Percentiles rank a stretch among this genome's conserved stretches.
Conservation (phyloP, 2,329 filamentous ascomycete genomes). For the Verticillium longisporum region DNA sequence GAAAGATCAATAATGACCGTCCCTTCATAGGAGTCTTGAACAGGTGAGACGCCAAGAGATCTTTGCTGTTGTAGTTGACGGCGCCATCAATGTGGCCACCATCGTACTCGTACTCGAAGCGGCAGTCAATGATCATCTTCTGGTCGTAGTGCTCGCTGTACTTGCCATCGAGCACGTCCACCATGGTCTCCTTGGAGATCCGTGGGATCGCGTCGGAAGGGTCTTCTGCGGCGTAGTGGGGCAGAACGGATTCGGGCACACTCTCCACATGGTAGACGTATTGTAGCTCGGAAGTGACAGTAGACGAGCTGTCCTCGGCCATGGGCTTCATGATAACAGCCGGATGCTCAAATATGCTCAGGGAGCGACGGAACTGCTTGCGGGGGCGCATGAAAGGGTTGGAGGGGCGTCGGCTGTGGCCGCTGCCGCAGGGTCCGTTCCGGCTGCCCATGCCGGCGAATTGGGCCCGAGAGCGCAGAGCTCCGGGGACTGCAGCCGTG, state of each 20-base stretch:
- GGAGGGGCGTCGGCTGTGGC: slow-evolving; percentile 64
- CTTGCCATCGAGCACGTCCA: slow-evolving; percentile 82
- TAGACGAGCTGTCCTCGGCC: slow-evolving; percentile 46
- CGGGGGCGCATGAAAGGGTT: slow-evolving; percentile 69
- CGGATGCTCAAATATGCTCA: slow-evolving; percentile 97
- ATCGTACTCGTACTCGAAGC: slow-evolving; percentile 98
- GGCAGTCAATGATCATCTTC: slow-evolving; percentile 87
- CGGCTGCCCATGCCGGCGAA: slow-evolving; percentile 53
- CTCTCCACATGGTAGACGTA: slow-evolving; percentile 82
- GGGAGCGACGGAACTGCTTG: slow-evolving; percentile 82
- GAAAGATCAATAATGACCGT: slow-evolving; percentile 80
- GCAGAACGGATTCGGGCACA: slow-evolving; percentile 64
- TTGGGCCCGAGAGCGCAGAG: slow-evolving; percentile 57
- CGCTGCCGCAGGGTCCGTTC: slow-evolving; percentile 68
- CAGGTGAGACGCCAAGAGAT: slow-evolving; percentile 70
- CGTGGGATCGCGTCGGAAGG: slow-evolving; percentile 82
- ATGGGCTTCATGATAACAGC: slow-evolving; percentile 82
- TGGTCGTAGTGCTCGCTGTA: slow-evolving; percentile 71
- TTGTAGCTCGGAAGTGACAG: slow-evolving; percentile 44
- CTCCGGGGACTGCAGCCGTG: slow-evolving; percentile 45
- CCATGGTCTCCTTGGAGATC: slow-evolving; percentile 73
- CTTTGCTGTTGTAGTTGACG: slow-evolving; percentile 96
- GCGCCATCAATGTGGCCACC: slow-evolving; percentile 92
- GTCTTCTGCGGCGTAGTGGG: slow-evolving; percentile 76
- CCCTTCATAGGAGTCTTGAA: slow-evolving; percentile 62